Evolutionary conservation across 352 stramenopile genomes (phyloP), one percentile per base, ranked within the genome.

Genomic region (Blastocystis sp.): DNA sequence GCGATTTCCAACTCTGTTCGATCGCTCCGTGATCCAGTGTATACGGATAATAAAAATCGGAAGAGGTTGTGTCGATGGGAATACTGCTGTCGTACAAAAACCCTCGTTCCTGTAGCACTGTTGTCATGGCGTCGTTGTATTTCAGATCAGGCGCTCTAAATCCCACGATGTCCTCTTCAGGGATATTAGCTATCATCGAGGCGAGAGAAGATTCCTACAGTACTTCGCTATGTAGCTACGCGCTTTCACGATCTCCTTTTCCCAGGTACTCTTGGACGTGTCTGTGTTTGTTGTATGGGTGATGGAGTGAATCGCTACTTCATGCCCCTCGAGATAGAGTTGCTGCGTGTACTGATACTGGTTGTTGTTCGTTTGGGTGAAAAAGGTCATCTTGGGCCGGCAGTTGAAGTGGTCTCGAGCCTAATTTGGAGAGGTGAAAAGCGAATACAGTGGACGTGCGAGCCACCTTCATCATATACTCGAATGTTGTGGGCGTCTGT

Each of bases 31-130:
- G 43, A 45, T 85, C 73, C 20, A 85, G 50, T 0, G 73, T 85
- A n/a, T 85, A 85, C 2, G 73, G 73, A 45, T 68, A 68, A 9
- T 45, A 73, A 30, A 73, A 41, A 7, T 34, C 63, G 20, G 20
- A 20, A 5, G 53, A n/a, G n/a, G 39, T 39, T 6, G 73, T 30
- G 13, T 85, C 73, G 39, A 41, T 47, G 20, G 73, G 73, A 39
- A 85, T 68, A 24, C 73, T 85, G 30, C 73, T 85, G 39, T 85
- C 73, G 56, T 85, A 85, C 16, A 68, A n/a, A 55, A 85, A 85
- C 13, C 73, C 73, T 16, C 73, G 73, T 20, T 85, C 73, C 2
- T 50, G 16, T n/a, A 85, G 53, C 7, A 85, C 73, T 24, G 65
- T 55, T 16, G 63, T 16, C 73, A 85, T 85, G 26, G 9, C 34